Evolutionary conservation across 2,329 filamentous ascomycete genomes (phyloP), one percentile per base, ranked within the genome.

Genomic region (Harringtonia aguacate): DNA sequence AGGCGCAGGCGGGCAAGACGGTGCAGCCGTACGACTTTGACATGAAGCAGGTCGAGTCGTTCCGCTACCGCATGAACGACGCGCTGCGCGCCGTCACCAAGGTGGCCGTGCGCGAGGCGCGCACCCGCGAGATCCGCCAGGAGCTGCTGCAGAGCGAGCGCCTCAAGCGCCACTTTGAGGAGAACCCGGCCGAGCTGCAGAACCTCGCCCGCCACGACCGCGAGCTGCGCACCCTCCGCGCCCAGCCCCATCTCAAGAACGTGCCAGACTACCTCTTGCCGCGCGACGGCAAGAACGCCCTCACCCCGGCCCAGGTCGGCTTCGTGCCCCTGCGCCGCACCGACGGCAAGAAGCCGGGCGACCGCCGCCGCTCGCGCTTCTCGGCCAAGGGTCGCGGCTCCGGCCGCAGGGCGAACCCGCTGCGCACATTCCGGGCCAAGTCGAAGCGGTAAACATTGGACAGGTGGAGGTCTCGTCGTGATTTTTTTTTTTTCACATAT

Each of bases 91-190:
- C 88, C 0, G 88, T 98, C 3, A 98, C 92, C 10, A 80, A 85
- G 46, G 84, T 94, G 22, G 85, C 90, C 0, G 79, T 98, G 36
- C 84, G 90, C 51, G 89, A 95, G 67, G 90, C 92, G 3, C 77
- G 92, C 40, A 85, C 86, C 10, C 78, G 86, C 47, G 90, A 98
- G 64, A 73, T 98, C 45, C 77, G 86, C 43, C 81, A 90, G 60
- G 92, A 97, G 61, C 72, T 98, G 13, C 72, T 95, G 55, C 94
- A 94, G 67, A 90, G 84, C 52, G 90, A 97, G 58, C 95, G 95
- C 64, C 69, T 98, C 44, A 89, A 92, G 64, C 76, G 88, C 58
- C 87, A 97, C 68, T 98, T 97, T 57, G 92, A 97, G 59, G 92
- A 98, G 63, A 95, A 98, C 60, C 92, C 92, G 0, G 79, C 83